Base-by-base conservation (phyloP, 1,284 basidiomycete genomes). In the Rugosomyces carneus region DNA sequence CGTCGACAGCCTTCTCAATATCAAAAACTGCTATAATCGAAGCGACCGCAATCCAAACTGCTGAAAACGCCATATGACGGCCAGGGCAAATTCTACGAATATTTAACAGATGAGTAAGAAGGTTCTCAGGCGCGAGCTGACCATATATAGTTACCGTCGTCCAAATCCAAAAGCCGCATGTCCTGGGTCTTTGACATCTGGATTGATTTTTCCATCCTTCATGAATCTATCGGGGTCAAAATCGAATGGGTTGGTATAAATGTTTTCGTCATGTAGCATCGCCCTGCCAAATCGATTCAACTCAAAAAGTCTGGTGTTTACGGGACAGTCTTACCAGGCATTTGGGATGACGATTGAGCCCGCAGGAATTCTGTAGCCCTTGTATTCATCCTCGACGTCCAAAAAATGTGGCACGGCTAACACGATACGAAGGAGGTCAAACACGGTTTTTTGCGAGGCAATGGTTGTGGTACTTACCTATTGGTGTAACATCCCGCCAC, bases 201-300 rank as follows among this genome's bases (percentile, higher is more conserved):
- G 46, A 24, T 55, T 23, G 13, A 57, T 20, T 29, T 55, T 45
- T 18, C 52, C 52, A 37, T 54, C 47, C 44, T 56, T 56, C 19
- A 56, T 48, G n/a, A 56, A 71, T 18, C 70, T 62, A 24, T 67
- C 67, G 0, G 70, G 70, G 29, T 57, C 48, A 58, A 71, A 71
- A 13, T 41, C 51, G 36, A 66, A 57, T 5, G 71, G 64, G 31
- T 69, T 58, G 1, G 65, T 60, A 55, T 66, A 73, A 16, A 65
- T 38, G 5, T 51, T 50, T 29, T 62, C 59, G 50, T 71, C 58
- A 39, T 68, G 67, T 16, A 65, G 55, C 62, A 72, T 69, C 26
- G 59, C 61, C 61, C 60, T 62, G n/a, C 5, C 16, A 13, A 44
- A 34, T 6, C 13, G 24, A n/a, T 18, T 35, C n/a, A 35, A 13